Evolutionary conservation across 2,329 filamentous ascomycete genomes (phyloP).

Genomic region (Alternaria incomplexa): DNA sequence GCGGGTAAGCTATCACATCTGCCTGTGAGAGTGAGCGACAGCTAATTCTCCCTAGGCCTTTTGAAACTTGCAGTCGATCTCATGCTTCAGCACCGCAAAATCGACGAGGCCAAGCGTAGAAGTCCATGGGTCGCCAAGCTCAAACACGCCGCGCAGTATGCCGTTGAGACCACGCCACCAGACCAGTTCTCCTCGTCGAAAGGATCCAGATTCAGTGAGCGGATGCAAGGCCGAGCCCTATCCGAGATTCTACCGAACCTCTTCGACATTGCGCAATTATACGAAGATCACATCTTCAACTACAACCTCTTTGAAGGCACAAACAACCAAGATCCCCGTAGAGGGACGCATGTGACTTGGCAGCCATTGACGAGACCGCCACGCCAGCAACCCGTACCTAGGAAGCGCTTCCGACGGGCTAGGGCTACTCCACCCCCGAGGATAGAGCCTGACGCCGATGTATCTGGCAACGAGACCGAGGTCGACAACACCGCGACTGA

Average conservation of each 20-base stretch:
- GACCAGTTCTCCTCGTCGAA: constrained; percentile 39
- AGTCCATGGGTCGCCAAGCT: constrained; percentile 35
- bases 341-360: constrained; percentile 35
- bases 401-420: constrained; percentile 18
- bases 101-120: constrained; percentile 31
- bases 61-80: constrained; percentile 35
- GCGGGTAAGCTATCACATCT: constrained; percentile 20
- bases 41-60: constrained; percentile 27
- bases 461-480: constrained; percentile 30
- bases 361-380: constrained; percentile 25
- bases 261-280: constrained; percentile 34
- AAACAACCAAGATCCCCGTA: constrained; percentile 22
- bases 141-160: constrained; percentile 24
- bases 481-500: constrained; percentile 19
- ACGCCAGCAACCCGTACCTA: constrained; percentile 7
- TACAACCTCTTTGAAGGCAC: constrained; percentile 32
- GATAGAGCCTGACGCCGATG: constrained; percentile 6
- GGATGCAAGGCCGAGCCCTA: constrained; percentile 36
- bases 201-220: constrained; percentile 24
- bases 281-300: constrained; percentile 38
- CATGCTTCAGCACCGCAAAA: constrained; percentile 36
- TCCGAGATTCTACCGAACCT: constrained; percentile 34
- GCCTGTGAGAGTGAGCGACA: not conserved
- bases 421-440: not conserved
- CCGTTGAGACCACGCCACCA: constrained; percentile 24